phyloP scores from a whole-genome alignment of 2,329 filamentous ascomycete species.

The Ascochyta pisi region DNA sequence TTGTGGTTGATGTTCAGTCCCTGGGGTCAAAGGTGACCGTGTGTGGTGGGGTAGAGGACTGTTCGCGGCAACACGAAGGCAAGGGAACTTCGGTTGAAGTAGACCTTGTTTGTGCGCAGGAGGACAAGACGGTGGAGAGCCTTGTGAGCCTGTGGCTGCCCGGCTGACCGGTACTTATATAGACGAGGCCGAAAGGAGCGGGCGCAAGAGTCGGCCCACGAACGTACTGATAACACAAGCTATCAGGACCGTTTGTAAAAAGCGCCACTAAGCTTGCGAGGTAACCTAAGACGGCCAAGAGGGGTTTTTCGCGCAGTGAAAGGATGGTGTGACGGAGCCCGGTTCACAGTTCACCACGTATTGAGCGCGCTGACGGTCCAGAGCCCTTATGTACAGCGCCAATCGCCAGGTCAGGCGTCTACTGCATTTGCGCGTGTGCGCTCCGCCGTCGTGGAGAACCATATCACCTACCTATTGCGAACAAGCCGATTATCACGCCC shows the following conservation, averaged over 20 bases:
- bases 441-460: constrained; percentile 13
- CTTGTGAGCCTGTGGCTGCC: constrained; percentile 19
- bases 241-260: constrained; percentile 23
- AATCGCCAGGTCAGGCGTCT: constrained; percentile 28
- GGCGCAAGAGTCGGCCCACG: constrained; percentile 7
- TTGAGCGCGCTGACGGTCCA: constrained; percentile 12
- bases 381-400: constrained; percentile 29
- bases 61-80: constrained; percentile 20
- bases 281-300: constrained; percentile 37
- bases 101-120: constrained; percentile 22
- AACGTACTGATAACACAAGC: constrained; percentile 26
- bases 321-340: constrained; percentile 21
- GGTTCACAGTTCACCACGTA: constrained; percentile 14
- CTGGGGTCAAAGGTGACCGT: constrained; percentile 4
- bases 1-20: constrained; percentile 15
- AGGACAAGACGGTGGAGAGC: constrained; percentile 28
- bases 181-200: constrained; percentile 22
- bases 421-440: constrained; percentile 19
- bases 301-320: constrained; percentile 16
- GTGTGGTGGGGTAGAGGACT: constrained; percentile 12
- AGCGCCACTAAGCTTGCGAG: constrained; percentile 17
- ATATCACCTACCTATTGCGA: constrained; percentile 31
- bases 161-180: constrained; percentile 30
- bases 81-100: constrained; percentile 15
- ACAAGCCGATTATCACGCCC: constrained; percentile 18